These are phyloP conservation scores for Triticum timopheevii DNA, from an alignment of 176 grass and related monocot species.

Conservation along the genomic window DNA sequence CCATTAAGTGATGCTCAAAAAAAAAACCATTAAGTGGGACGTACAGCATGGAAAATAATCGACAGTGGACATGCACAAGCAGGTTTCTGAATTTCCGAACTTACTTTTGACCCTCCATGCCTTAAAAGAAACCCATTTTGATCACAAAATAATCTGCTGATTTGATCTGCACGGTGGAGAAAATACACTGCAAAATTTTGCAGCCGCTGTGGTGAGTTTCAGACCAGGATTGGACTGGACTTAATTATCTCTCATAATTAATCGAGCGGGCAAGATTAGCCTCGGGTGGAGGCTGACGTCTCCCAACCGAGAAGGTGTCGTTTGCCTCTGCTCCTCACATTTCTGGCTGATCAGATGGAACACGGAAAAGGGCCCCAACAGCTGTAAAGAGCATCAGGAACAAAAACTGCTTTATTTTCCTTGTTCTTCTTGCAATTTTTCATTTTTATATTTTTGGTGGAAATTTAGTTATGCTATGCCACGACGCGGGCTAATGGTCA, in stretches of 20 bases:
- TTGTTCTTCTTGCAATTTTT: background rate
- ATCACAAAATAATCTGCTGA: slow-evolving; percentile 9
- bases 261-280: slow-evolving; percentile 24
- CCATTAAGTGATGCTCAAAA: too few species aligned
- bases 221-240: background rate
- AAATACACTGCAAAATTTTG: slow-evolving; percentile 2
- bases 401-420: background rate
- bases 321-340: slow-evolving; percentile 24
- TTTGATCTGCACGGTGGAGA: slow-evolving; percentile 28
- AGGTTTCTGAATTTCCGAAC: slow-evolving; percentile 18
- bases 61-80: background rate
- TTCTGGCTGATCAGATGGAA: slow-evolving; percentile 15
- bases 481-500: background rate
- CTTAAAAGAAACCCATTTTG: background rate
- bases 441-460: background rate
- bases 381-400: slow-evolving; percentile 33
- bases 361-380: background rate
- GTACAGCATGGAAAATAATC: background rate
- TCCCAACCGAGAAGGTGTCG: background rate
- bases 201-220: background rate
- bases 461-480: too few species aligned
- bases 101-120: too few species aligned
- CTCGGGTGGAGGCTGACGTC: slow-evolving; percentile 37
- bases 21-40: too few species aligned
- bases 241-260: background rate